Conservation (phyloP, 2,329 filamentous ascomycete genomes). For the Gaeumannomyces tritici region DNA sequence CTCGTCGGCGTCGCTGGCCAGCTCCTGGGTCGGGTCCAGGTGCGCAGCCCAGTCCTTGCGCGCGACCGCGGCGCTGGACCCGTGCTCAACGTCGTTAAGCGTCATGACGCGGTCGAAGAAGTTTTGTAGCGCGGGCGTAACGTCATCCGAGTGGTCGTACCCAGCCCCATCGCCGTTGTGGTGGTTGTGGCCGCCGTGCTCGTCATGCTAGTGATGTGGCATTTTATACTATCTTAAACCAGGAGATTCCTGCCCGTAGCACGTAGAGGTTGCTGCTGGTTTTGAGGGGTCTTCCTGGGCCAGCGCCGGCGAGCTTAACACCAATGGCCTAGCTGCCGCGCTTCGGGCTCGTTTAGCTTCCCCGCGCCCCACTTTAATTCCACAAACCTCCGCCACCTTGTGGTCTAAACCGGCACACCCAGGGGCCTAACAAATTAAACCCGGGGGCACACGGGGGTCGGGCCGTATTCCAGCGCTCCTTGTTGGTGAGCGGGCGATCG, state of each 20-base stretch:
- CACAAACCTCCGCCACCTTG: too few species aligned
- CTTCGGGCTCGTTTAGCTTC: background rate
- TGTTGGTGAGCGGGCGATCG: too few species aligned
- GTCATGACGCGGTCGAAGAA: conserved; percentile 80
- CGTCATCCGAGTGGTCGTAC: conserved; percentile 87
- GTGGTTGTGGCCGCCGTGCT: conserved; percentile 15
- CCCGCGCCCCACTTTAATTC: background rate
- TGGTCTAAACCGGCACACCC: too few species aligned
- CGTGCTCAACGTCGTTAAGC: conserved; percentile 66
- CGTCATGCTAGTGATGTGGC: conserved; percentile 21
- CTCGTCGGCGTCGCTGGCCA: conserved; percentile 82
- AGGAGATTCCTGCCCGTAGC: too few species aligned
- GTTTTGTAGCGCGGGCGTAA: conserved; percentile 82
- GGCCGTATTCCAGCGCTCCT: too few species aligned
- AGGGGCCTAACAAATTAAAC: too few species aligned
- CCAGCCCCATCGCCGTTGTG: conserved; percentile 43
- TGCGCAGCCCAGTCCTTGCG: conserved; percentile 89
- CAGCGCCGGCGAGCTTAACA: too few species aligned
- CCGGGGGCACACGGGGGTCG: too few species aligned
- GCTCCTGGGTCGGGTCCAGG: conserved; percentile 59
- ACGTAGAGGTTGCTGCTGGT: too few species aligned
- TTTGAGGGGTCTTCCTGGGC: background rate
- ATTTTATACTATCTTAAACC: conserved; percentile 6
- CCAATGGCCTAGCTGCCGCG: background rate
- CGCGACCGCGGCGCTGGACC: conserved; percentile 64